These are phyloP conservation scores for Aspergillus costaricaensis DNA, from an alignment of 2,329 filamentous ascomycete species.

Conservation along the genomic window DNA sequence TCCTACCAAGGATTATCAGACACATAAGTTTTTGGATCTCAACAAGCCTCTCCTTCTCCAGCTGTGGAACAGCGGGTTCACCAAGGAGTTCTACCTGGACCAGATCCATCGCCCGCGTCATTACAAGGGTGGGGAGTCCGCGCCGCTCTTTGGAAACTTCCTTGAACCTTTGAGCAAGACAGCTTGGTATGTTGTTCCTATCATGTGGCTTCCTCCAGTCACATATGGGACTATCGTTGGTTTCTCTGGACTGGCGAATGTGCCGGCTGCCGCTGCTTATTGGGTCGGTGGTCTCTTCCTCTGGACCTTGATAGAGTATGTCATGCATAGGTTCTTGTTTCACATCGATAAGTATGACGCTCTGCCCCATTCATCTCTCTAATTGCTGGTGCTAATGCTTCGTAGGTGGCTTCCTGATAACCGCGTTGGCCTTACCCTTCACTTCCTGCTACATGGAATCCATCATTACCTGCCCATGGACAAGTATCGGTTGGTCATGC, in stretches of 20 bases:
- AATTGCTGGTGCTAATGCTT: slow-evolving; percentile 20
- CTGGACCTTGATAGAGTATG: slow-evolving; percentile 90
- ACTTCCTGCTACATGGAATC: slow-evolving; percentile 94
- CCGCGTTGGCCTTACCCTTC: slow-evolving; percentile 76
- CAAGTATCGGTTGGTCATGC: slow-evolving; percentile 95
- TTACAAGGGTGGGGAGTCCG: slow-evolving; percentile 89
- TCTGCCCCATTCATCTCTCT: background rate
- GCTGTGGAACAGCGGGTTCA: slow-evolving; percentile 84
- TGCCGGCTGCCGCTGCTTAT: slow-evolving; percentile 57
- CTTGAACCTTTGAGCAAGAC: slow-evolving; percentile 96
- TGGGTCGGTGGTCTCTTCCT: slow-evolving; percentile 71
- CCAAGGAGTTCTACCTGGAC: slow-evolving; percentile 93
- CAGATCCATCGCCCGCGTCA: slow-evolving; percentile 95
- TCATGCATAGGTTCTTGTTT: slow-evolving; percentile 86
- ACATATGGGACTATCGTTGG: slow-evolving; percentile 71
- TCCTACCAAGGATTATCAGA: slow-evolving; percentile 71
- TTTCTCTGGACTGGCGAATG: slow-evolving; percentile 59
- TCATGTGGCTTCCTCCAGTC: slow-evolving; percentile 80
- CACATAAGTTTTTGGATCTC: slow-evolving; percentile 91
- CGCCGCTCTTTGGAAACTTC: slow-evolving; percentile 95
- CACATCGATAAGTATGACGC: slow-evolving; percentile 80
- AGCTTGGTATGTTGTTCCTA: slow-evolving; percentile 87
- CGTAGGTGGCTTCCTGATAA: slow-evolving; percentile 85
- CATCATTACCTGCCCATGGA: slow-evolving; percentile 99
- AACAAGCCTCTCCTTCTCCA: slow-evolving; percentile 81